Percentiles rank a stretch among this genome's conserved stretches.
These are phyloP conservation scores for Amanita pallidorosea DNA, from an alignment of 768 basidiomycete genomes.

Conservation along the genomic window DNA sequence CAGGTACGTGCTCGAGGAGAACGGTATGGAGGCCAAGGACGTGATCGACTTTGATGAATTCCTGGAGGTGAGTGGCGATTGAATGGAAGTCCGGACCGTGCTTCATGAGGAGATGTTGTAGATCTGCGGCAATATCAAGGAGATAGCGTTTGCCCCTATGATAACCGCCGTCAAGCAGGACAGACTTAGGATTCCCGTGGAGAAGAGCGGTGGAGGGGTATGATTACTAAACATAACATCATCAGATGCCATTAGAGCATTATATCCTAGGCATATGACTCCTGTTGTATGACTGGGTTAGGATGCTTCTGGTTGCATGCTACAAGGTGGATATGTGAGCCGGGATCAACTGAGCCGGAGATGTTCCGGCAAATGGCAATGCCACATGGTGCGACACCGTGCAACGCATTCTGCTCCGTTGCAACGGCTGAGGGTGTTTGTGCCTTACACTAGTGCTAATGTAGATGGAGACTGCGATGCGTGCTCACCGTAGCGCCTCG, in stretches of 20 bases:
- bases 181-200: conserved; percentile 36
- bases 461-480: too few species aligned
- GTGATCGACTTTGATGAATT: conserved; percentile 78
- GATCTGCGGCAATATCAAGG: conserved; percentile 70
- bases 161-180: conserved; percentile 9
- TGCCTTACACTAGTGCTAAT: too few species aligned
- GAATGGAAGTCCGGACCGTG: background rate
- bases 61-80: conserved; percentile 52
- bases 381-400: too few species aligned
- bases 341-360: too few species aligned
- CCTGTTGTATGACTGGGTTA: too few species aligned
- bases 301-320: too few species aligned
- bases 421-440: too few species aligned
- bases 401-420: too few species aligned
- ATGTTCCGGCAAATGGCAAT: too few species aligned
- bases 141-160: conserved; percentile 38
- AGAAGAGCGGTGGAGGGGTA: conserved; percentile 46
- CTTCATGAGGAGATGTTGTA: conserved; percentile 14
- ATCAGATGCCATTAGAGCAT: too few species aligned
- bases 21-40: conserved; percentile 48
- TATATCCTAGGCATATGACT: background rate
- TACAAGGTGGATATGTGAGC: too few species aligned
- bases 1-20: conserved; percentile 66
- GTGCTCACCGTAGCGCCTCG: too few species aligned
- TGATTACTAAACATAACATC: conserved; percentile 14